A percentile compares a stretch with the other conserved stretches of the same genome.
Conservation (phyloP, 495 filamentous ascomycete species). For the Chaetomidium leptoderma region DNA sequence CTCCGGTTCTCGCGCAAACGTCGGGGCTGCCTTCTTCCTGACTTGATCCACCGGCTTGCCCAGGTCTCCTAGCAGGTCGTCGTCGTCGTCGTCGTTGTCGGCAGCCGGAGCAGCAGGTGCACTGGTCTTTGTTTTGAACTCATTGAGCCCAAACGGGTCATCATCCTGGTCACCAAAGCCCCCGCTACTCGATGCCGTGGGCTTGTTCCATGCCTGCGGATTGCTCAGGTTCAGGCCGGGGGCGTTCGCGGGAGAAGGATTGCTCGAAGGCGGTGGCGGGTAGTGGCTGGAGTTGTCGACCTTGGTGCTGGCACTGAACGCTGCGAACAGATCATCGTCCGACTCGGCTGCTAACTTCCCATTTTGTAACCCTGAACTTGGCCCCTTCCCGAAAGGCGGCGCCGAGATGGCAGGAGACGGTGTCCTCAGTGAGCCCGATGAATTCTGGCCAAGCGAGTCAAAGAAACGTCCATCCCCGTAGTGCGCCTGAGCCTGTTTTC, state of each 20-base stretch:
- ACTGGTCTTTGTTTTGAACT: constrained; percentile 49
- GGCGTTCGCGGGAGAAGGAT: constrained; percentile 26
- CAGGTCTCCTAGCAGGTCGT: constrained; percentile 85
- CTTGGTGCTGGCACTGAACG: constrained; percentile 54
- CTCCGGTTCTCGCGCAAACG: constrained; percentile 35
- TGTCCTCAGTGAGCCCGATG: constrained; percentile 30
- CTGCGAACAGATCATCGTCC: constrained; percentile 60
- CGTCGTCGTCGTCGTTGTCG: constrained; percentile 86
- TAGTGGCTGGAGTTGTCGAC: constrained; percentile 59
- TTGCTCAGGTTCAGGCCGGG: constrained; percentile 34
- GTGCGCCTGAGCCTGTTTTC: constrained; percentile 63
- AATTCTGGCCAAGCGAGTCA: constrained; percentile 55
- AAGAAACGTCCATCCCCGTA: constrained; percentile 71
- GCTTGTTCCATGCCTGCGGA: constrained; percentile 38
- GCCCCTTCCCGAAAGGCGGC: constrained; percentile 18
- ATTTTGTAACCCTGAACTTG: constrained; percentile 21
- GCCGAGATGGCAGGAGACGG: constrained; percentile 36
- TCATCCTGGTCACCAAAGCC: constrained; percentile 50
- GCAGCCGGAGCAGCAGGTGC: constrained; percentile 40
- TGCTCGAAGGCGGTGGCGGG: constrained; percentile 47
- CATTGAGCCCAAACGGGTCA: constrained; percentile 83
- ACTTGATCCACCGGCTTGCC: constrained; percentile 83
- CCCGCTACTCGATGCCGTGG: constrained; percentile 19
- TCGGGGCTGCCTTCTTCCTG: constrained; percentile 38
- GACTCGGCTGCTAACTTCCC: constrained; percentile 31